Evolutionary conservation across 179 eudicot species (phyloP).

Genomic region (Spergularia azorica): DNA sequence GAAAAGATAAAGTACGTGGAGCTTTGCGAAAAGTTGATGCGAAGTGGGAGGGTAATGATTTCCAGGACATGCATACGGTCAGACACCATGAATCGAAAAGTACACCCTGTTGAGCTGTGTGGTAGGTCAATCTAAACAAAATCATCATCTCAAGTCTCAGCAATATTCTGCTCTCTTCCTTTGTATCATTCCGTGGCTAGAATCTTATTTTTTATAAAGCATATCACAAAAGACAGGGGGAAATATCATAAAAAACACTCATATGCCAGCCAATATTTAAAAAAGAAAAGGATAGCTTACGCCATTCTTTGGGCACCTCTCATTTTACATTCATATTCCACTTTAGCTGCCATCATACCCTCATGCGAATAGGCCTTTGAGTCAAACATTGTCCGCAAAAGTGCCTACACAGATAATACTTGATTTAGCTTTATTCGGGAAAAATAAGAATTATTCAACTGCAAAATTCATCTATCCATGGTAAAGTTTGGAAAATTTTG

Average conservation of each 20-base stretch:
- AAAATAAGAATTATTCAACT: not conserved
- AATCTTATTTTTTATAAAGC: not conserved
- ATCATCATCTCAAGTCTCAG: too few species aligned
- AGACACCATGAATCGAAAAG: too few species aligned
- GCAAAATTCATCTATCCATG: not conserved
- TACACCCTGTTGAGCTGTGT: too few species aligned
- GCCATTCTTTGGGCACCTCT: slow-evolving; percentile 99
- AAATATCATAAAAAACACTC: not conserved
- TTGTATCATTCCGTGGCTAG: too few species aligned
- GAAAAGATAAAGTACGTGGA: too few species aligned
- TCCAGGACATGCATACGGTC: too few species aligned
- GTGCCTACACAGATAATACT: slow-evolving; percentile 54
- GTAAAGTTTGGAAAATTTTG: too few species aligned
- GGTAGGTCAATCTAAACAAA: too few species aligned
- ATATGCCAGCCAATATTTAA: slow-evolving; percentile 14
- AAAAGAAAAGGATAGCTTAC: slow-evolving; percentile 48
- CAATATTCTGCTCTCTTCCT: too few species aligned
- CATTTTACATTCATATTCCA: slow-evolving; percentile 94
- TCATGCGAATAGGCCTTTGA: slow-evolving; percentile 76
- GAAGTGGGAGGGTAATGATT: too few species aligned
- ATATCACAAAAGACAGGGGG: not conserved
- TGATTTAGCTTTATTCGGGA: slow-evolving; percentile 6
- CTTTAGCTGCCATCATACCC: slow-evolving; percentile 81
- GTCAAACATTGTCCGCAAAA: slow-evolving; percentile 75
- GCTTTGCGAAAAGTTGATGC: too few species aligned